Conservation (phyloP, 2,329 filamentous ascomycete genomes). For the Stagonosporopsis cucurbitacearum region DNA sequence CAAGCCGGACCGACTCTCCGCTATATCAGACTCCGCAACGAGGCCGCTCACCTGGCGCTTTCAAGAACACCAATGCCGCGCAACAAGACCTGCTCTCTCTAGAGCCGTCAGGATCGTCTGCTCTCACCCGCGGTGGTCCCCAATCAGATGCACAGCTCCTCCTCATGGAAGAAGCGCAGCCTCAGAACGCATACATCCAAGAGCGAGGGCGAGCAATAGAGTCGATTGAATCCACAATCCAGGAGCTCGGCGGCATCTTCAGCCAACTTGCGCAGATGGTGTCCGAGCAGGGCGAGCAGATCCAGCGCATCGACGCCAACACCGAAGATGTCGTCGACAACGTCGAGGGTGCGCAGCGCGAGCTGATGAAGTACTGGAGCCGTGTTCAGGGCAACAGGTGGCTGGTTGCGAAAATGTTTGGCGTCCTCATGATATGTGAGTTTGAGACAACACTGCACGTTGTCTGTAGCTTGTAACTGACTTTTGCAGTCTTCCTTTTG, state of each 20-base stretch:
- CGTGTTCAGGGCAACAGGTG: slow-evolving; percentile 93
- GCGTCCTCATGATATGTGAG: slow-evolving; percentile 90
- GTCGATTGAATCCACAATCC: slow-evolving; percentile 93
- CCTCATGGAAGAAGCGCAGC: slow-evolving; percentile 90
- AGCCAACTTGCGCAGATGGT: slow-evolving; percentile 97
- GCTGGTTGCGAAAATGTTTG: slow-evolving; percentile 85
- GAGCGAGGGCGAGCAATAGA: slow-evolving; percentile 95
- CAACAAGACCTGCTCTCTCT: slow-evolving; percentile 77
- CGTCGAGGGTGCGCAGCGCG: slow-evolving; percentile 93
- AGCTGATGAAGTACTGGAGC: slow-evolving; percentile 96
- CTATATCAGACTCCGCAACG: slow-evolving; percentile 81
- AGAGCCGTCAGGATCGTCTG: slow-evolving; percentile 67
- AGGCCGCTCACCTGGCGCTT: slow-evolving; percentile 61
- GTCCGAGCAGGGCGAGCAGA: slow-evolving; percentile 95
- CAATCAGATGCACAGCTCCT: slow-evolving; percentile 82
- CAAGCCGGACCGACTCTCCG: slow-evolving; percentile 80
- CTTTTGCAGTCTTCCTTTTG: slow-evolving; percentile 54
- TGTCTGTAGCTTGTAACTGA: not conserved
- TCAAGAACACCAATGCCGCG: slow-evolving; percentile 52
- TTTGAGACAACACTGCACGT: slow-evolving; percentile 22
- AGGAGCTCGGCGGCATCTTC: slow-evolving; percentile 89
- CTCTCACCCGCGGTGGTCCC: slow-evolving; percentile 54
- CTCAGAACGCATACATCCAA: slow-evolving; percentile 86
- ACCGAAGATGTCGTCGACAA: slow-evolving; percentile 98
- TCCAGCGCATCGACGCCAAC: slow-evolving; percentile 95